Evolutionary conservation across 495 filamentous ascomycete species (phyloP).

Genomic region (Cercophora newfieldiana): DNA sequence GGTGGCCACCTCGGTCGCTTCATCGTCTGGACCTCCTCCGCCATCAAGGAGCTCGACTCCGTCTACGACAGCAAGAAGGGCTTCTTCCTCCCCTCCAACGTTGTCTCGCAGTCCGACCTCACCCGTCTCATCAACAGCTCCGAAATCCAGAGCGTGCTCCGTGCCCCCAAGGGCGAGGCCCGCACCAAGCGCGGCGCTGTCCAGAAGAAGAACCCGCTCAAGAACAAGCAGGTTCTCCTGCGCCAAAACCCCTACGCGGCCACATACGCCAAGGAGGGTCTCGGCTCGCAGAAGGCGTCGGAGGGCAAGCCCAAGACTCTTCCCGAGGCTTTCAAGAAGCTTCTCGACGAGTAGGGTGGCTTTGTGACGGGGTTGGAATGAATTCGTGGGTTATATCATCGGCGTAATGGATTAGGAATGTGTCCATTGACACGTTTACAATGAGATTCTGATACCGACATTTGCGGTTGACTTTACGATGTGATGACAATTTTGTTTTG

Average conservation of each 20-base stretch:
- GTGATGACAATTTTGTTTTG: conserved; percentile 2
- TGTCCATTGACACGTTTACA: conserved; percentile 30
- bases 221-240: conserved; percentile 95
- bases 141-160: conserved; percentile 93
- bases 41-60: conserved; percentile 91
- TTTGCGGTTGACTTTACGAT: not conserved
- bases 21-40: conserved; percentile 96
- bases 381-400: conserved; percentile 34
- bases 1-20: conserved; percentile 99
- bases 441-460: conserved; percentile 41
- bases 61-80: conserved; percentile 99
- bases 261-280: conserved; percentile 72
- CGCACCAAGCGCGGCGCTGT: conserved; percentile 85
- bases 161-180: conserved; percentile 82
- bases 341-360: conserved; percentile 42
- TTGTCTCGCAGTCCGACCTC: conserved; percentile 89
- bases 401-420: conserved; percentile 44
- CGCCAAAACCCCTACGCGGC: conserved; percentile 96
- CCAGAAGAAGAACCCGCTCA: conserved; percentile 99
- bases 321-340: conserved; percentile 39
- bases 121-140: conserved; percentile 97
- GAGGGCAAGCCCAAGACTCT: conserved; percentile 39
- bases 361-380: conserved; percentile 23
- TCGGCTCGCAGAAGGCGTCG: conserved; percentile 43
- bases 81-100: conserved; percentile 88